These are phyloP conservation scores for Mallotus repandus DNA, from an alignment of 441 rosid species.

Conservation along the genomic window DNA sequence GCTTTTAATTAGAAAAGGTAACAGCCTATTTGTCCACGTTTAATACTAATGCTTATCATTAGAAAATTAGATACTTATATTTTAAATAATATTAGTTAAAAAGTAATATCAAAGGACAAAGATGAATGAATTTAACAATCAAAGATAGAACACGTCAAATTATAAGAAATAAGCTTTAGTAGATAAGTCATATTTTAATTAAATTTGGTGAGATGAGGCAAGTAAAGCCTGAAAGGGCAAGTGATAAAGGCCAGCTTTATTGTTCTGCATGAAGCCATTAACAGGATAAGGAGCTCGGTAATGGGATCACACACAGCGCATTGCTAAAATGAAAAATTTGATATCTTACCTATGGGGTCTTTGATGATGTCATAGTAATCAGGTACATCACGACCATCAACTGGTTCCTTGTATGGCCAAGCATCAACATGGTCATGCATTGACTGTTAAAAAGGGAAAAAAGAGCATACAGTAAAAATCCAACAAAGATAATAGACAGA, in stretches of 20 bases:
- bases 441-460: conserved; percentile 44
- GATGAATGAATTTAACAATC: neutral
- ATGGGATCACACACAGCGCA: conserved; percentile 1
- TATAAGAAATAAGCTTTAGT: neutral
- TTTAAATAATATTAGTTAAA: neutral
- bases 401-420: conserved; percentile 99
- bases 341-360: conserved; percentile 93
- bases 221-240: neutral
- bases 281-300: neutral
- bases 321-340: neutral
- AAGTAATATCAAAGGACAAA: neutral
- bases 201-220: neutral
- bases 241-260: neutral
- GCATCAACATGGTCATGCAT: conserved; percentile 94
- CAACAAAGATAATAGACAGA: neutral
- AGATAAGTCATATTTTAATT: neutral
- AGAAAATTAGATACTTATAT: neutral
- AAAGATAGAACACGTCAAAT: neutral
- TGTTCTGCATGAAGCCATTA: neutral
- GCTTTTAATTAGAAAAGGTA: neutral
- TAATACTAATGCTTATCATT: neutral
- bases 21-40: neutral
- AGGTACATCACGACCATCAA: conserved; percentile 92
- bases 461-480: conserved; percentile 19
- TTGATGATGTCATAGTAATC: conserved; percentile 97